Evolutionary conservation across 2,329 filamentous ascomycete genomes (phyloP).

Genomic region (Rachicladosporium sp.): DNA sequence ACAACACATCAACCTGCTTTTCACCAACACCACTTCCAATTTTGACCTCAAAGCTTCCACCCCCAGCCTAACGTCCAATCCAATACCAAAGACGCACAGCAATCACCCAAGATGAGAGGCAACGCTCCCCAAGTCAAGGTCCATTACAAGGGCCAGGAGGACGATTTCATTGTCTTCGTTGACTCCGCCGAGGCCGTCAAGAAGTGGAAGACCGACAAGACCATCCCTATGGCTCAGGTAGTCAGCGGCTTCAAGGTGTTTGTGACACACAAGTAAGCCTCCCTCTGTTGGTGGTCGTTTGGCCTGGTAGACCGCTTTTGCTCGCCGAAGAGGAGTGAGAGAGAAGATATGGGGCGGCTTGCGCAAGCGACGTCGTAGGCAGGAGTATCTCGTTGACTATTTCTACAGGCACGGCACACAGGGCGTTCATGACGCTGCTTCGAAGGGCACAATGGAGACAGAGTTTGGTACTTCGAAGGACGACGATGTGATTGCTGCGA

Average conservation of each 20-base stretch:
- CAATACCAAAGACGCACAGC: too few relatives aligned
- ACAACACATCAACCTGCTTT: too few relatives aligned
- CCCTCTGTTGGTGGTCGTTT: too few relatives aligned
- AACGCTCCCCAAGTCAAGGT: slow-evolving; percentile 62
- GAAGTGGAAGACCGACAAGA: slow-evolving; percentile 74
- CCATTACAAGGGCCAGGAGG: slow-evolving; percentile 66
- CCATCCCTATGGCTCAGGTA: slow-evolving; percentile 69
- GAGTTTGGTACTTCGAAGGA: slow-evolving; percentile 76
- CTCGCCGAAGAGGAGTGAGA: too few relatives aligned
- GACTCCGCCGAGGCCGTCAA: slow-evolving; percentile 51
- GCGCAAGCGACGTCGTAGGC: too few relatives aligned
- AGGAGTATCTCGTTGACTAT: too few relatives aligned
- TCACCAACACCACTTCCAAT: too few relatives aligned
- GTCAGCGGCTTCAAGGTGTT: slow-evolving; percentile 84
- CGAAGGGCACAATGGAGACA: slow-evolving; percentile 61
- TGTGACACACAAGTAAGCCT: slow-evolving; percentile 68
- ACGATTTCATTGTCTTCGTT: slow-evolving; percentile 58
- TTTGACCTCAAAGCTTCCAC: too few relatives aligned
- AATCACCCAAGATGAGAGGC: slow-evolving; percentile 39
- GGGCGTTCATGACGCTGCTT: slow-evolving; percentile 64
- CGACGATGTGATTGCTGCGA: slow-evolving; percentile 70
- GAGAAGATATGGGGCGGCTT: too few relatives aligned
- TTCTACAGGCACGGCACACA: slow-evolving; percentile 65
- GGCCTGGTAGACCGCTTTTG: too few relatives aligned
- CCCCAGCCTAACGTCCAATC: too few relatives aligned